Base-by-base conservation (phyloP, 2,329 filamentous ascomycete species). In the Sporothrix euskadiensis region DNA sequence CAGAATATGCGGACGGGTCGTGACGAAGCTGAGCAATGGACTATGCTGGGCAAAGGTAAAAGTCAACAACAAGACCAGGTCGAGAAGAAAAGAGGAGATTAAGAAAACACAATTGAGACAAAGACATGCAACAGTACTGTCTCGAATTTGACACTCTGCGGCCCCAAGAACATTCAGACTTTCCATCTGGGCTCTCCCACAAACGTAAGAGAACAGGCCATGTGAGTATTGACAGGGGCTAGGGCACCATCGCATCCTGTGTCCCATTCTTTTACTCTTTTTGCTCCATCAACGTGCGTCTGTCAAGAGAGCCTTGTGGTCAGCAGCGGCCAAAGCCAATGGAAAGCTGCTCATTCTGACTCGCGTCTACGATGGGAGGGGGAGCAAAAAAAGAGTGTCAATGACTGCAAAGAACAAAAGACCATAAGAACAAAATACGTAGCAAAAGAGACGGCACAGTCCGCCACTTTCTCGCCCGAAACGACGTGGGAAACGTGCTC, bases 311-410 rank as follows among this genome's bases (percentile, higher is more conserved):
- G 61, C 61, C 61, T 66, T 66, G 63, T 66, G 63, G 63, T 30
- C 39, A n/a, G 8, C 6, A 7, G 12, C 22, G 22, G 12, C 4
- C 41, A 32, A 26, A 9, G 65, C 65, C 47, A 69, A 69, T 39
- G 22, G 30, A 69, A 69, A 69, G 47, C 30, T 69, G 65, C 65
- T 69, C 65, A 69, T 69, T 69, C 30, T 69, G 65, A 52, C 65
- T 69, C 65, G 44, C 30, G 8, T 19, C 22, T 26, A 8, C 4
- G 22, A 54, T 47, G 59, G 10, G 32, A 6, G 41, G 59, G 35
- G n/a, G 22, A 41, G 3, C 2, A 9, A 14, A 41, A 61, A 26
- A 35, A 8, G n/a, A 61, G 3, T n/a, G n/a, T n/a, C n/a, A n/a
- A n/a, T n/a, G n/a, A n/a, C n/a, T n/a, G n/a, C n/a, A n/a, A n/a